Evolutionary conservation across 352 stramenopile genomes (phyloP), one percentile per base, ranked within the genome.

Genomic region (Pythium dissotocum): DNA sequence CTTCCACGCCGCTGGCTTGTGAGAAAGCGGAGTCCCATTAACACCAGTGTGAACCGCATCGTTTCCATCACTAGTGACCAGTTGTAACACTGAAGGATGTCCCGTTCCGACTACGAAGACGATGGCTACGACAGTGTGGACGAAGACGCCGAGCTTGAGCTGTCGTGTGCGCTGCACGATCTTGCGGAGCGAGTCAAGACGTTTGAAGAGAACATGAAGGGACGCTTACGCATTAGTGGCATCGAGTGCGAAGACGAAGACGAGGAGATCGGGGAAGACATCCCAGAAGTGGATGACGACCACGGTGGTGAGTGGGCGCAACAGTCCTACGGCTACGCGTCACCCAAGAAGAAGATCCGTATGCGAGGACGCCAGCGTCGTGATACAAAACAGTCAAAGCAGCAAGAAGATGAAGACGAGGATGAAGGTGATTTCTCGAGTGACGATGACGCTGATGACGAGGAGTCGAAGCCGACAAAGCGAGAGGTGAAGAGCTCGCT

Each of bases 181-280:
- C 67, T 93, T 42, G 78, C 83, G 3, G 56, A 82, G 49, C 78
- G 74, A 10, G 82, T 91, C 46, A 90, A 91, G 69, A 78, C 59
- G 6, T 91, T 93, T 40, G 81, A 89, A 63, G 81, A 76, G 53
- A 87, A 87, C 48, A 93, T 93, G 83, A 82, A 85, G 32, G 78
- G 76, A 18, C 75, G 83, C 1, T 80, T 93, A 56, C 61, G 53
- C 35, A 67, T 72, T 26, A 49, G 12, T 4, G 54, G 66, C 16
- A 58, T 74, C 16, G 71, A 70, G 7, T 67, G 76, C 14, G 72
- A 80, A 24, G 77, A 77, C 4, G 69, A 77, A 2, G 73, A 77
- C 18, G 79, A 86, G 36, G 82, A 93, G 65, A 89, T 93, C 58
- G 75, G 71, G 2, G 85, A 93, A 70, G 85, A 91, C 58, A 82